Evolutionary conservation across 306 rosid genomes (phyloP), one percentile per base, ranked within the genome.

Genomic region (Cotoneaster glaucophyllus): DNA sequence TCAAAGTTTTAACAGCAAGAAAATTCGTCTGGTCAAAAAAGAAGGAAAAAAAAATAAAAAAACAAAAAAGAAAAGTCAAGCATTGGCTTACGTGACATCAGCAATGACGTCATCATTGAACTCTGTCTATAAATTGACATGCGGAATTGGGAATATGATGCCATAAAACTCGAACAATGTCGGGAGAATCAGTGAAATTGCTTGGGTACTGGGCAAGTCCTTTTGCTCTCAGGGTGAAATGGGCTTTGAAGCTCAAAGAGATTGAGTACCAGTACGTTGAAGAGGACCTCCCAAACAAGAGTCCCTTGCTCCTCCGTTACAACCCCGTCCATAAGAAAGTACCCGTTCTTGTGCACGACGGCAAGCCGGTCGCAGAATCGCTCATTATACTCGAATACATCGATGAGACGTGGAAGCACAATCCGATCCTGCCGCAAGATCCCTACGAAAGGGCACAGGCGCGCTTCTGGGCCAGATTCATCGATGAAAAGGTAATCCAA

Each of bases 191-290:
- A n/a, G 64, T 80, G 18, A 76, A 65, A 69, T 56, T 88, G 67
- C 64, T 85, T 15, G 85, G 92, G 44, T 25, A 34, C n/a, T 85
- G 92, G 88, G 80, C 21, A 66, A 82, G 89, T 73, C 85, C 88
- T 67, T 69, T 0, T 45, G 52, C 64, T 45, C 52, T 82, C 21
- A 83, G 86, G 72, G 79, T 85, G 8, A 77, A 67, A 61, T 85
- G 86, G 83, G 83, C 84, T 18, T 79, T 88, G 78, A 82, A 79
- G 73, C 77, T 83, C 6, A 88, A 83, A 57, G 85, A 78, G 61
- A 58, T 85, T 3, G 37, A 72, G 25, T 84, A 68, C 70, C 78
- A 77, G 52, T 79, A 83, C 31, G 78, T 77, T 24, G 87, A 88
- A 77, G 87, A 85, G 69, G 83, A 81, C 77, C 74, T 85, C n/a